Evolutionary conservation across 2,329 filamentous ascomycete species (phyloP), one percentile per base, ranked within the genome.

Genomic region (Colletotrichum lentis): DNA sequence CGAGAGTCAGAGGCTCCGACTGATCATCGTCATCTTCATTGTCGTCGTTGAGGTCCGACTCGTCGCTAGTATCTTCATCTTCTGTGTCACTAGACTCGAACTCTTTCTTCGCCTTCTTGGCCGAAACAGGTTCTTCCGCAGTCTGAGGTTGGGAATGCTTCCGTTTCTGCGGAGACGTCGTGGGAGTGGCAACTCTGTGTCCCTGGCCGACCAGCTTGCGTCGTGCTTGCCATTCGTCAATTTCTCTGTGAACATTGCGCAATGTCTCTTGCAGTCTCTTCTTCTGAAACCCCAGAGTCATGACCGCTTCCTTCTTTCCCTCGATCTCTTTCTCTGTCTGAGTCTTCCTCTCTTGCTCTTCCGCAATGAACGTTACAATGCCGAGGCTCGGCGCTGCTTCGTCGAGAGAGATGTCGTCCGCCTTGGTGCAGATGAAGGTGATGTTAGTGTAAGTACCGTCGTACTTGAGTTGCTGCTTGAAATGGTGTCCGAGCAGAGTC

Each of bases 371-470:
- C 2, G 35, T 35, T 11, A 43, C n/a, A 3, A 68, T 53, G 31
- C 72, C 74, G 6, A 85, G 74, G 20, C 73, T 78, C 14, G 79
- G 76, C 0, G 73, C 58, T 12, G 75, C 74, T 61, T 82, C 80
- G 0, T 71, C 78, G 11, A 76, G 62, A 1, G 70, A 68, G 3
- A 89, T 86, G 55, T 89, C 86, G 71, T 90, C 88, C 0, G 86
- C 88, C 73, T 90, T 90, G 18, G 82, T 84, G 72, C 87, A 90
- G 16, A 90, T 85, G 67, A 90, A 90, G 0, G 85, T 88, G 3
- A 89, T 79, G 2, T 77, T 80, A 7, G 77, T 81, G 62, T 86
- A 86, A 0, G 78, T 81, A 2, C 85, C 84, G 66, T 90, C 88
- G 71, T 85, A 85, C 64, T 88, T 85, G 3, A 90, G 76, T 71